Evolutionary conservation across 116 monocot genomes (phyloP).

Genomic region (Iris pallida): DNA sequence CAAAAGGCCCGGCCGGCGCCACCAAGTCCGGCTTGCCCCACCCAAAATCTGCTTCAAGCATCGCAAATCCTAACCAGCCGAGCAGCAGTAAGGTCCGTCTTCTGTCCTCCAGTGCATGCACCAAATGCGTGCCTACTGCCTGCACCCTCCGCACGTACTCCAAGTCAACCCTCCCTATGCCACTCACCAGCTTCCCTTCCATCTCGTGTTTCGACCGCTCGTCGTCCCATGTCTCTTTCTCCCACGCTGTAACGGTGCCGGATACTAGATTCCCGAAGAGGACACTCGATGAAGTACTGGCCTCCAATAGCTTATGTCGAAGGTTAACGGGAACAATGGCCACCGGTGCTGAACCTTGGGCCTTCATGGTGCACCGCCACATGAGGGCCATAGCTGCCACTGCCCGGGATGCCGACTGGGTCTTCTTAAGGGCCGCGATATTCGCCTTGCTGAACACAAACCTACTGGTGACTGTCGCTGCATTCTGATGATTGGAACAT

Average conservation of each 20-base stretch:
- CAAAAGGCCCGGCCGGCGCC: not conserved
- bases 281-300: too few relatives aligned
- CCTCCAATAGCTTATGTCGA: not conserved
- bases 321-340: not conserved
- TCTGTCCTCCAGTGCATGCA: not conserved
- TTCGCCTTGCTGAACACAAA: not conserved
- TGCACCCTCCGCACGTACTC: too few relatives aligned
- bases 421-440: not conserved
- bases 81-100: too few relatives aligned
- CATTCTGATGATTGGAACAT: not conserved
- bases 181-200: not conserved
- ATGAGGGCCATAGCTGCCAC: not conserved
- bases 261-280: not conserved
- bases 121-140: not conserved
- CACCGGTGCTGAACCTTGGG: not conserved
- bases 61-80: not conserved
- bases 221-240: not conserved
- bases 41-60: slow-evolving; percentile 2
- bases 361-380: not conserved
- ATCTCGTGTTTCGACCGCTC: not conserved
- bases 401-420: not conserved
- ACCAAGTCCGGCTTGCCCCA: slow-evolving; percentile 10
- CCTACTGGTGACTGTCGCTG: not conserved
- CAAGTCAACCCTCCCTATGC: not conserved
- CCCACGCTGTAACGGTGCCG: not conserved